Conservation (phyloP, 768 basidiomycete species). For the Collybiopsis confluens region DNA sequence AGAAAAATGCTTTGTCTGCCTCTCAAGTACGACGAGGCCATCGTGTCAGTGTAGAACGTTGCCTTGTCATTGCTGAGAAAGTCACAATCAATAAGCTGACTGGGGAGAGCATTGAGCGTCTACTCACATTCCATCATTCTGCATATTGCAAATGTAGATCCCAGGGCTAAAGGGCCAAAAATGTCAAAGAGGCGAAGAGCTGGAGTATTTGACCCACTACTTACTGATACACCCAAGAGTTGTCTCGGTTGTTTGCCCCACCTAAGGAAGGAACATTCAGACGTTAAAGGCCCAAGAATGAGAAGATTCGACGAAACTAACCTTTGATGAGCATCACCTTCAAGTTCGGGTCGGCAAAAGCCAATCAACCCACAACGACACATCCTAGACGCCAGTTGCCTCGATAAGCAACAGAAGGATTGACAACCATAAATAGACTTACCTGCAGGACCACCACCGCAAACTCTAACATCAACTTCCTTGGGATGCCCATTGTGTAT, state of each 20-base stretch:
- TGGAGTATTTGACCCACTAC: conserved; percentile 8
- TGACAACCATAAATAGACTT: background rate
- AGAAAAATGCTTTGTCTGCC: conserved; percentile 66
- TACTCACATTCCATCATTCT: conserved; percentile 57
- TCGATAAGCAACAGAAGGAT: background rate
- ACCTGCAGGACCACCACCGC: conserved; percentile 70
- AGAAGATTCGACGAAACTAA: conserved; percentile 15
- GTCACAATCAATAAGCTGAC: background rate
- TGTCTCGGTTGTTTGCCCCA: conserved; percentile 68
- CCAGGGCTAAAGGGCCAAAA: too few species aligned
- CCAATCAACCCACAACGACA: conserved; percentile 65
- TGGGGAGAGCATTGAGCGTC: background rate
- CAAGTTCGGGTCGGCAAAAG: conserved; percentile 66
- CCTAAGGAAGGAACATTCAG: conserved; percentile 25
- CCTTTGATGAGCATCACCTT: conserved; percentile 78
- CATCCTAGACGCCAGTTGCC: conserved; percentile 35
- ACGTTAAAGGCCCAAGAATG: background rate
- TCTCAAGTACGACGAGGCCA: conserved; percentile 51
- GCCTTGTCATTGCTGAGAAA: conserved; percentile 66
- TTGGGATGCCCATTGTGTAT: conserved; percentile 21
- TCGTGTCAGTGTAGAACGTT: conserved; percentile 65
- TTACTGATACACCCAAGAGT: conserved; percentile 69
- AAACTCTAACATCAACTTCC: conserved; percentile 70
- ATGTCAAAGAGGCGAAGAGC: too few species aligned
- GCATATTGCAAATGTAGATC: conserved; percentile 71